Conservation (phyloP, 305 asterid genomes). For the Fraxinus xanthoxyloides region DNA sequence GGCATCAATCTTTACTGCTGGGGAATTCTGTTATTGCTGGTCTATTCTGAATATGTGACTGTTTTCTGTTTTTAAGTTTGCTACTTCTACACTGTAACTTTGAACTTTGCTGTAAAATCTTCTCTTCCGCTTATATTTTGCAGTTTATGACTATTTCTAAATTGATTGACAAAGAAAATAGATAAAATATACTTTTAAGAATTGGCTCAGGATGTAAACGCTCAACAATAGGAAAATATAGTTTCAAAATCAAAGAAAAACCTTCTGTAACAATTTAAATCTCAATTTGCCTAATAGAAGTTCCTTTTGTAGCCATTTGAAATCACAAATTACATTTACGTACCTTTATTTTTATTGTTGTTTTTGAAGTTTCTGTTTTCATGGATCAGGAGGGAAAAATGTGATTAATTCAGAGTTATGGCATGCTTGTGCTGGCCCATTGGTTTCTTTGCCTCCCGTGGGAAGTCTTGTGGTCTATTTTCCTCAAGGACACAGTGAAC, state of each 20-base stretch:
- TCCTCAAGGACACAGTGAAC: slow-evolving; percentile 99
- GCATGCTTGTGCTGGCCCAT: slow-evolving; percentile 99
- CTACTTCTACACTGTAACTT: not conserved
- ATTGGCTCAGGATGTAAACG: not conserved
- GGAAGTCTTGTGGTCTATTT: slow-evolving; percentile 95
- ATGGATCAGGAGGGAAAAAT: slow-evolving; percentile 59
- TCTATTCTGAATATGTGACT: not conserved
- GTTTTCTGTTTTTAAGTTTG: not conserved
- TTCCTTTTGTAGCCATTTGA: not conserved
- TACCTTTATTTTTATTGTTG: not conserved
- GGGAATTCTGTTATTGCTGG: not conserved
- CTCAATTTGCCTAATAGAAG: not conserved
- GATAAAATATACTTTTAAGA: not conserved
- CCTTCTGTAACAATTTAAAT: not conserved
- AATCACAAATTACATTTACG: not conserved
- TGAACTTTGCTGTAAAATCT: not conserved
- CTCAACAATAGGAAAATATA: not conserved
- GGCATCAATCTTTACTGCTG: not conserved
- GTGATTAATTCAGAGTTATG: slow-evolving; percentile 89
- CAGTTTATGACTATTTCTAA: not conserved
- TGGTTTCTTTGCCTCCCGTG: slow-evolving; percentile 85
- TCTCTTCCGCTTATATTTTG: not conserved
- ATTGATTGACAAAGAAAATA: not conserved
- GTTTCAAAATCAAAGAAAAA: not conserved
- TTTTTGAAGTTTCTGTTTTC: not conserved